Conservation (phyloP, 352 stramenopile species). For the Pythium pectinolyticum region DNA sequence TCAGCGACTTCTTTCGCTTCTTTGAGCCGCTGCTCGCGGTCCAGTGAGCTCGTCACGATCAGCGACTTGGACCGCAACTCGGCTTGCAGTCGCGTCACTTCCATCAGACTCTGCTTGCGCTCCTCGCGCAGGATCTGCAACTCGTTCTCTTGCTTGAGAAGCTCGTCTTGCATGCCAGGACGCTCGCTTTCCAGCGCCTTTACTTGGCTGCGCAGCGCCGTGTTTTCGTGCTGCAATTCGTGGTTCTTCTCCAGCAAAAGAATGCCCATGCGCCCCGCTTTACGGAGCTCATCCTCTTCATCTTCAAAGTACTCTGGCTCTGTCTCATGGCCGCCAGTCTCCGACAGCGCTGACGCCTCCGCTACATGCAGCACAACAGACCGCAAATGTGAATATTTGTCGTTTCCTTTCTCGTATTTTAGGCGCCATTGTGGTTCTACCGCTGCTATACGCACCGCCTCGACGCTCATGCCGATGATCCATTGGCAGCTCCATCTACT, state of each 20-base stretch:
- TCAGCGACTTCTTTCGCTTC: conserved; percentile 36
- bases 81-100: conserved; percentile 54
- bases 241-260: conserved; percentile 74
- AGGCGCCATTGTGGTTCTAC: no score
- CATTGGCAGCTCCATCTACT: neutral
- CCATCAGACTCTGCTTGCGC: conserved; percentile 43
- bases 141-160: conserved; percentile 41
- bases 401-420: neutral
- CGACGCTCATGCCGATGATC: neutral
- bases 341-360: conserved; percentile 1
- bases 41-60: conserved; percentile 54
- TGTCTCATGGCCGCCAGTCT: neutral
- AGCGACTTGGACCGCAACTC: conserved; percentile 60
- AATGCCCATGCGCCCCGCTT: conserved; percentile 67
- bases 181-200: conserved; percentile 50
- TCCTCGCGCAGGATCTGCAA: conserved; percentile 44
- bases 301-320: neutral
- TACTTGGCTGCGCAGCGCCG: conserved; percentile 58
- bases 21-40: conserved; percentile 49
- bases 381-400: neutral
- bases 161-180: conserved; percentile 41
- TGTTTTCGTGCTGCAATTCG: conserved; percentile 61
- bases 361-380: neutral
- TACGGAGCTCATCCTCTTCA: conserved; percentile 62
- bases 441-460: neutral